Evolutionary conservation across 1,284 basidiomycete species (phyloP).

Genomic region (Clitocybe nebularis): DNA sequence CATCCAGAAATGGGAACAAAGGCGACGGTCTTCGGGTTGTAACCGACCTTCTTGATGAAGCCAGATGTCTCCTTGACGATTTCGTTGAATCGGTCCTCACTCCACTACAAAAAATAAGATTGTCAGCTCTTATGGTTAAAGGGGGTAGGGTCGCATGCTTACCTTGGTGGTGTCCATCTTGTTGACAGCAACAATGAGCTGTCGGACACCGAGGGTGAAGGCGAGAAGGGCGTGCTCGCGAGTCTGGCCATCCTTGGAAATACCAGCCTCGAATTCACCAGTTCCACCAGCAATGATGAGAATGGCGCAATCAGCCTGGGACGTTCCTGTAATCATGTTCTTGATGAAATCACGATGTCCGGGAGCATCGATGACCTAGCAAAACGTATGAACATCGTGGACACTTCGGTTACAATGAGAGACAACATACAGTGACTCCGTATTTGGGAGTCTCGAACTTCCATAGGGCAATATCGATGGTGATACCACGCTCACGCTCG

Average conservation of each 20-base stretch:
- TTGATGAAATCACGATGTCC: constrained; percentile 99
- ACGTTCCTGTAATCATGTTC: constrained; percentile 99
- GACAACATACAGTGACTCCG: constrained; percentile 75
- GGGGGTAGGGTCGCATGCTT: constrained; percentile 20
- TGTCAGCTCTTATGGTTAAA: too few species aligned
- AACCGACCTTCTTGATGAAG: constrained; percentile 99
- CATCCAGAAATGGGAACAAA: constrained; percentile 99
- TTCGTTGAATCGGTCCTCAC: constrained; percentile 99
- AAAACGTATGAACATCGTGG: constrained; percentile 17
- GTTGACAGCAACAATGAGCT: constrained; percentile 99
- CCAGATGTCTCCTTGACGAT: constrained; percentile 98
- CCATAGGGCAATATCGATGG: constrained; percentile 99
- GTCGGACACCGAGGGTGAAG: constrained; percentile 99
- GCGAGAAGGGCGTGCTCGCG: constrained; percentile 99
- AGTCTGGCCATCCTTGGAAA: constrained; percentile 99
- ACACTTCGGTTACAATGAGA: constrained; percentile 9
- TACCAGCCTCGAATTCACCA: constrained; percentile 99
- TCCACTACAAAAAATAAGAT: constrained; percentile 76
- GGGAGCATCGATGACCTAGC: constrained; percentile 93
- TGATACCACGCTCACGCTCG: constrained; percentile 99
- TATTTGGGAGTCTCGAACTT: constrained; percentile 98
- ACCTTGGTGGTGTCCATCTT: constrained; percentile 99
- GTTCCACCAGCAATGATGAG: constrained; percentile 99
- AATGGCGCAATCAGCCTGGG: constrained; percentile 99
- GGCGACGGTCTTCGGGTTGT: constrained; percentile 98